These are phyloP conservation scores for Amanita pallidorosea DNA, from an alignment of 768 basidiomycete species.

Conservation along the genomic window DNA sequence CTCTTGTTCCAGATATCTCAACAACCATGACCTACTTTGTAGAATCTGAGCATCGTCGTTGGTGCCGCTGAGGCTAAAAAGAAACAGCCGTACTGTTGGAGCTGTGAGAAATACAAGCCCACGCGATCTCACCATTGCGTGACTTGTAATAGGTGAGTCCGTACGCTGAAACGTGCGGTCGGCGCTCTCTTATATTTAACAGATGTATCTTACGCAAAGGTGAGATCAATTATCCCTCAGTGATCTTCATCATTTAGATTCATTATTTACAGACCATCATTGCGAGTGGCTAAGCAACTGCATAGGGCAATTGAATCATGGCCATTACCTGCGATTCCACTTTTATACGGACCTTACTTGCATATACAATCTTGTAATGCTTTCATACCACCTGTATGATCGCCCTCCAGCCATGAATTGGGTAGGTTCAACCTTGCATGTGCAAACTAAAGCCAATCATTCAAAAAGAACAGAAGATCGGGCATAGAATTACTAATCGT, in stretches of 20 bases:
- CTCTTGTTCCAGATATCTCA: conserved; percentile 17
- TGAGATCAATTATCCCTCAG: conserved; percentile 10
- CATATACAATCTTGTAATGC: conserved; percentile 74
- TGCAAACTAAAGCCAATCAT: not conserved
- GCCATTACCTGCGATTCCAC: conserved; percentile 82
- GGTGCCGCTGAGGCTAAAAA: conserved; percentile 71
- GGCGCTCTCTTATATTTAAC: conserved; percentile 4
- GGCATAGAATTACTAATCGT: not conserved
- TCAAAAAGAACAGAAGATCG: not conserved
- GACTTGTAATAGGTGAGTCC: conserved; percentile 59
- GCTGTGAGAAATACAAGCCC: conserved; percentile 78
- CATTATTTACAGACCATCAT: conserved; percentile 55
- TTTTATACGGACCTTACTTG: conserved; percentile 92
- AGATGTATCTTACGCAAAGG: conserved; percentile 1
- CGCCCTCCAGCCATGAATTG: not conserved
- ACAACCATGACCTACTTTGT: conserved; percentile 18
- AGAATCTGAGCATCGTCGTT: not conserved
- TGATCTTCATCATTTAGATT: not conserved
- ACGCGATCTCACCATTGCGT: conserved; percentile 92
- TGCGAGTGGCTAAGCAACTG: conserved; percentile 93
- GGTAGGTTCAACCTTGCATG: not conserved
- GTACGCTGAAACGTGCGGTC: not conserved
- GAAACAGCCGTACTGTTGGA: conserved; percentile 78
- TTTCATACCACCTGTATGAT: conserved; percentile 28
- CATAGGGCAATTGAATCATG: conserved; percentile 87